These are phyloP conservation scores for Globisporangium apiculatum DNA, from an alignment of 352 stramenopile genomes.

Conservation along the genomic window DNA sequence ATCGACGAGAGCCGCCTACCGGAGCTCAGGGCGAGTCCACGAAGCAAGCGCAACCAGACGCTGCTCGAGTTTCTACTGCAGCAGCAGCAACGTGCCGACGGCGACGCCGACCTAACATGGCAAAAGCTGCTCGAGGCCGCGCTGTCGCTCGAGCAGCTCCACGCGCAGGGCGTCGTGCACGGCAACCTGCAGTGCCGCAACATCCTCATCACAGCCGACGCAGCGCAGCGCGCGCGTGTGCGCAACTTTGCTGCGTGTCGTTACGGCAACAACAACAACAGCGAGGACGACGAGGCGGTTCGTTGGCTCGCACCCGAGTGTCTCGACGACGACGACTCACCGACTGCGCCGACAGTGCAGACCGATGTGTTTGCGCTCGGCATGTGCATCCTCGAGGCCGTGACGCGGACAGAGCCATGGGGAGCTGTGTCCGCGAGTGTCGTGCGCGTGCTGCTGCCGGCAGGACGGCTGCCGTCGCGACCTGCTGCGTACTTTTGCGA, in stretches of 20 bases:
- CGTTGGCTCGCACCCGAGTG: conserved; percentile 11
- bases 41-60: conserved; percentile 4
- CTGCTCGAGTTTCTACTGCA: conserved; percentile 5
- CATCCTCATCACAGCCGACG: conserved; percentile 13
- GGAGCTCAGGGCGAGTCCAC: conserved; percentile 3
- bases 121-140: conserved; percentile 10
- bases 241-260: conserved; percentile 6
- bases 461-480: conserved; percentile 2
- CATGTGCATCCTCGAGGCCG: conserved; percentile 9
- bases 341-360: neutral
- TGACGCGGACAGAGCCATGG: conserved; percentile 6
- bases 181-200: conserved; percentile 8
- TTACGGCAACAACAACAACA: neutral
- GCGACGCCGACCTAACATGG: conserved; percentile 5
- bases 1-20: conserved; percentile 7
- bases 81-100: neutral
- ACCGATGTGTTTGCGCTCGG: conserved; percentile 7
- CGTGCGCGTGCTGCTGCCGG: conserved; percentile 1
- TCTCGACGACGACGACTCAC: neutral
- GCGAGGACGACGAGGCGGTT: conserved; percentile 1
- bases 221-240: conserved; percentile 5
- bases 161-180: conserved; percentile 9
- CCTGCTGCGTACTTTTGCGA: conserved; percentile 1
- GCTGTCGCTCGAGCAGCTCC: conserved; percentile 6
- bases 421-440: conserved; percentile 4